A percentile compares a stretch with the other conserved stretches of the same genome.
Conservation (phyloP, 208 protist genomes). For the Trypanosoma cruzi region DNA sequence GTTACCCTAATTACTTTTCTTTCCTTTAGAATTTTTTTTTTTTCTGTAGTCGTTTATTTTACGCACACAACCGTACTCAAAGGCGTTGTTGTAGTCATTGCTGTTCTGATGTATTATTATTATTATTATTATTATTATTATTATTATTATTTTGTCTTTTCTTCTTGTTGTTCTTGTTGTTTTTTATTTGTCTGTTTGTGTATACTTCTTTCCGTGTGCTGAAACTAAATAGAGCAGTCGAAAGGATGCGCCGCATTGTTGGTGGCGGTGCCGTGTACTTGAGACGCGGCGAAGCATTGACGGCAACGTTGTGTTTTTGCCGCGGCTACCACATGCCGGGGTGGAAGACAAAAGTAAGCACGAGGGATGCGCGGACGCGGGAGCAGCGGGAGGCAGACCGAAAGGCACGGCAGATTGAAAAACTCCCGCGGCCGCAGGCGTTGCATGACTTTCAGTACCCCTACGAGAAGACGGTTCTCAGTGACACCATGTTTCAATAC, state of each 20-base stretch:
- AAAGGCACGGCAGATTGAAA: constrained; percentile 88
- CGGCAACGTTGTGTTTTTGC: neutral
- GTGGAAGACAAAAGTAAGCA: constrained; percentile 86
- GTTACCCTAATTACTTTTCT: neutral
- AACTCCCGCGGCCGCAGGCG: constrained; percentile 82
- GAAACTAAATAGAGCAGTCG: too few relatives aligned
- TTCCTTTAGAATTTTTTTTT: too few relatives aligned
- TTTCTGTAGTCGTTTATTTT: constrained; percentile 1
- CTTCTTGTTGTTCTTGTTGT: constrained; percentile 1
- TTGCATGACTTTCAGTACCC: constrained; percentile 92
- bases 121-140: constrained; percentile 13
- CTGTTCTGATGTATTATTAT: neutral
- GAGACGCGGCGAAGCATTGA: neutral
- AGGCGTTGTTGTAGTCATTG: neutral
- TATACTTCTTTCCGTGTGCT: neutral
- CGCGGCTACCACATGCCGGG: constrained; percentile 78
- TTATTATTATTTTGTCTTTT: constrained; percentile 1
- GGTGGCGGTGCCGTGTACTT: neutral
- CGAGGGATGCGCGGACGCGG: constrained; percentile 81
- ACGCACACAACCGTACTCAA: neutral
- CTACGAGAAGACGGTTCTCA: constrained; percentile 90
- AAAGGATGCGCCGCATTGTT: constrained; percentile 5
- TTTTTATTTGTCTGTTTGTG: neutral
- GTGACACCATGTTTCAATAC: constrained; percentile 91
- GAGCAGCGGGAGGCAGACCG: constrained; percentile 89